Conservation (phyloP, 192 early-diverging fungal species). For the Geosiphon pyriformis region DNA sequence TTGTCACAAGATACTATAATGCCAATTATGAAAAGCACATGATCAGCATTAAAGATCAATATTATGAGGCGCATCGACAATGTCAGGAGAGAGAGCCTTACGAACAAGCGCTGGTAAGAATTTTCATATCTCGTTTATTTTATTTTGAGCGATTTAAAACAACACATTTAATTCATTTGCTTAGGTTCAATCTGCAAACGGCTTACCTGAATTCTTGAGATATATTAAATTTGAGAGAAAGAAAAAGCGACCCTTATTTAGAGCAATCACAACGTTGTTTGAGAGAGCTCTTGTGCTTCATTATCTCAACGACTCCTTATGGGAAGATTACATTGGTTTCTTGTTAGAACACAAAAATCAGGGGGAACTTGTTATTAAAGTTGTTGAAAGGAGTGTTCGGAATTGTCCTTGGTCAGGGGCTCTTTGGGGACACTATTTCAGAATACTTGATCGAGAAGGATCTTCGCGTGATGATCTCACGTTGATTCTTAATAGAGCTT, state of each 20-base stretch:
- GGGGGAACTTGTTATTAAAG: slow-evolving; percentile 13
- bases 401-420: slow-evolving; percentile 72
- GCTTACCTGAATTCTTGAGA: slow-evolving; percentile 42
- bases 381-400: slow-evolving; percentile 49
- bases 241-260: slow-evolving; percentile 28
- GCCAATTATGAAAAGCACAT: slow-evolving; percentile 53
- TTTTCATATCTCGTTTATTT: not conserved
- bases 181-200: slow-evolving; percentile 26
- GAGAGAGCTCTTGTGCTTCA: slow-evolving; percentile 61
- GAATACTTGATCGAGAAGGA: not conserved
- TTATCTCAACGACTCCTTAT: slow-evolving; percentile 53
- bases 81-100: slow-evolving; percentile 40
- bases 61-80: slow-evolving; percentile 35
- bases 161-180: not conserved
- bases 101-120: slow-evolving; percentile 53
- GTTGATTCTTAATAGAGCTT: slow-evolving; percentile 25
- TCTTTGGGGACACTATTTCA: slow-evolving; percentile 42
- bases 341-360: slow-evolving; percentile 35
- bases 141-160: too few relatives aligned
- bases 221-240: slow-evolving; percentile 42
- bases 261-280: slow-evolving; percentile 46
- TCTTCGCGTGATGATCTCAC: slow-evolving; percentile 1
- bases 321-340: slow-evolving; percentile 63
- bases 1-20: slow-evolving; percentile 50
- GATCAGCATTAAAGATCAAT: slow-evolving; percentile 40